Base-by-base conservation (phyloP, 345 rosid genomes). In the Populus davidiana region DNA sequence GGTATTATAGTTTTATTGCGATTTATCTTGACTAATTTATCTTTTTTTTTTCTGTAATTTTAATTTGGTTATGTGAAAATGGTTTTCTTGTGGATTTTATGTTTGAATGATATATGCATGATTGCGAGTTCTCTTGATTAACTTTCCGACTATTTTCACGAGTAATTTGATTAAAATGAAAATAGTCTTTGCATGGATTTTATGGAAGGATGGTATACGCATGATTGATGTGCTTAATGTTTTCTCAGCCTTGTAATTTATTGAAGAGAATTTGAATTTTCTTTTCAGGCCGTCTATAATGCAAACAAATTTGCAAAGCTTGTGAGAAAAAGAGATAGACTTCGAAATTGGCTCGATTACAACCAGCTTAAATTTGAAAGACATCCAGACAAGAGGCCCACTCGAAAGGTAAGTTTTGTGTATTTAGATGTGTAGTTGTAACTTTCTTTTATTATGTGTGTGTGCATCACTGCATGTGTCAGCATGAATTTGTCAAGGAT, bases 331-430 rank as follows among this genome's bases (percentile, higher is more conserved):
- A 88, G 97, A 79, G 89, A 87, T 49, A 91, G 91, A 84, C 86
- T 96, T 67, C 96, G 78, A 85, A 90, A 89, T 76, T 93, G 98
- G 99, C 88, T 89, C 77, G 99, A 93, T 83, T 93, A 91, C 73
- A 83, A 93, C 83, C 93, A 88, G 77, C 88, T 93, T 39, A 92
- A 91, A 84, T 86, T 81, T 83, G 95, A 93, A 87, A 89, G 99
- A 75, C 83, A 91, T 78, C 90, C 91, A 8, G 92, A 89, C 1
- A 96, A 92, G 83, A 88, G 83, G 82, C 99, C 97, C 21, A 89
- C 92, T 56, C 87, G 81, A 82, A 93, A 85, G 91, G 99, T 92
- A 63, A 82, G 66, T 61, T 75, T 49, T 77, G 52, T 73, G 33
- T 68, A 66, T 73, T 67, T n/a, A 20, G 38, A 72, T 49, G 39